Percentiles rank a stretch among this genome's conserved stretches.
Conservation (phyloP, 257 asterid species). For the Salvia splendens region DNA sequence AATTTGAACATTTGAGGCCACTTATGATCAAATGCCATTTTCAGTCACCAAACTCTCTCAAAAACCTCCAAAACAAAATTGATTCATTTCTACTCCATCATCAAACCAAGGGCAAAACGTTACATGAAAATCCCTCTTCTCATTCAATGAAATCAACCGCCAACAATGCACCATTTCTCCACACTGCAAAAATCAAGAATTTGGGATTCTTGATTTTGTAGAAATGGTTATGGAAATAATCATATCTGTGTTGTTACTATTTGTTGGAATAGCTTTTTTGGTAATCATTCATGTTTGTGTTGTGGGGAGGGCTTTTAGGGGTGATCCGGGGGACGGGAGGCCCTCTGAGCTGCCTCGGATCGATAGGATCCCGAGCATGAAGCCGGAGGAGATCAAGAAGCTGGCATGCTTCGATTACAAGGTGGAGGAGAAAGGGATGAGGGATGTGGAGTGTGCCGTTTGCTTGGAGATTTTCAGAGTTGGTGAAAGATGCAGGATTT, state of each 20-base stretch:
- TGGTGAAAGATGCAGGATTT: constrained; percentile 64
- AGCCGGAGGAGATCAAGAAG: constrained; percentile 49
- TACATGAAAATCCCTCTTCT: neutral
- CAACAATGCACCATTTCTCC: constrained; percentile 15
- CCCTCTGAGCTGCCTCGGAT: constrained; percentile 14
- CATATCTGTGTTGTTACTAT: constrained; percentile 42
- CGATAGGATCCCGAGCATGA: constrained; percentile 40
- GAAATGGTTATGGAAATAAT: constrained; percentile 51
- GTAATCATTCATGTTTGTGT: constrained; percentile 57
- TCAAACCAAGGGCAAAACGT: neutral
- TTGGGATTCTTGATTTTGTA: constrained; percentile 20
- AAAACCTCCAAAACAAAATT: constrained; percentile 23
- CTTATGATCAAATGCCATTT: constrained; percentile 33
- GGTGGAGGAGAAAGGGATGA: constrained; percentile 30
- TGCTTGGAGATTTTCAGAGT: constrained; percentile 55
- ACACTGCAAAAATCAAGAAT: neutral
- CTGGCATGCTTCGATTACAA: constrained; percentile 58
- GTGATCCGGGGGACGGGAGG: neutral
- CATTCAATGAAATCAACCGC: constrained; percentile 20
- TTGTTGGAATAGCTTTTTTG: constrained; percentile 48
- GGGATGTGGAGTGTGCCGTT: constrained; percentile 53
- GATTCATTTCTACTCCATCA: constrained; percentile 34
- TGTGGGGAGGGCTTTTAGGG: constrained; percentile 55
- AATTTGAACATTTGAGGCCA: constrained; percentile 19
- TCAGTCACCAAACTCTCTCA: constrained; percentile 32